Conservation (phyloP, 1,139 yeast species). For the Sugiyamaella xylanicola region DNA sequence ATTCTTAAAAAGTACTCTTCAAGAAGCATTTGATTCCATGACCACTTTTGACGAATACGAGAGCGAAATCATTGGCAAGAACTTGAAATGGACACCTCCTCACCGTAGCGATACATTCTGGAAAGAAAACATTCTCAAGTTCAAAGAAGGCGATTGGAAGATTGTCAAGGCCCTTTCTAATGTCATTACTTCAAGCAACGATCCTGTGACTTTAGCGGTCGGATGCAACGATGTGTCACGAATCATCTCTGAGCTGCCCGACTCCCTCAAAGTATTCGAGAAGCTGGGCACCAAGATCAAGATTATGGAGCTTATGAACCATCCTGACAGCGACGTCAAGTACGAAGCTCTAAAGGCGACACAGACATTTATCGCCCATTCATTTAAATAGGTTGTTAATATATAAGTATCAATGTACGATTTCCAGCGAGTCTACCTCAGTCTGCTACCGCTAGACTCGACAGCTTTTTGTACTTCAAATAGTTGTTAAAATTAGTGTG, state of each 20-base stretch:
- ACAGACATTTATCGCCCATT: conserved; percentile 84
- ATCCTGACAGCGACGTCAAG: conserved; percentile 82
- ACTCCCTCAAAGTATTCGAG: conserved; percentile 52
- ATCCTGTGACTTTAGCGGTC: conserved; percentile 49
- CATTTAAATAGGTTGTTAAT: conserved; percentile 41
- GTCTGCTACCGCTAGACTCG: too few relatives aligned
- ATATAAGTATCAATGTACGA: too few relatives aligned
- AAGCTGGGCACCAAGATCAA: conserved; percentile 64
- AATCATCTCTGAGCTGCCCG: conserved; percentile 67
- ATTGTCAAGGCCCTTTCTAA: conserved; percentile 59
- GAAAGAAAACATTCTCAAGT: conserved; percentile 75
- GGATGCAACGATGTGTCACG: conserved; percentile 76
- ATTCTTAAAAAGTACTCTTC: conserved; percentile 58
- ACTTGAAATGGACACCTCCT: conserved; percentile 89
- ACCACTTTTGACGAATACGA: conserved; percentile 92
- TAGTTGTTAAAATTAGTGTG: too few relatives aligned
- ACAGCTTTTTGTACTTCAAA: too few relatives aligned
- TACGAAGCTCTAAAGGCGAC: conserved; percentile 95
- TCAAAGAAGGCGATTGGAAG: conserved; percentile 78
- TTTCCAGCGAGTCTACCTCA: too few relatives aligned
- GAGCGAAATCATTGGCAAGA: conserved; percentile 77
- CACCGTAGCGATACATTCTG: conserved; percentile 88
- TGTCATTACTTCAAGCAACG: conserved; percentile 38
- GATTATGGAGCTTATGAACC: conserved; percentile 83
- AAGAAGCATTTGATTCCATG: conserved; percentile 72